Evolutionary conservation across 345 rosid genomes (phyloP), one percentile per base, ranked within the genome.

Genomic region (Euphorbia peplus): DNA sequence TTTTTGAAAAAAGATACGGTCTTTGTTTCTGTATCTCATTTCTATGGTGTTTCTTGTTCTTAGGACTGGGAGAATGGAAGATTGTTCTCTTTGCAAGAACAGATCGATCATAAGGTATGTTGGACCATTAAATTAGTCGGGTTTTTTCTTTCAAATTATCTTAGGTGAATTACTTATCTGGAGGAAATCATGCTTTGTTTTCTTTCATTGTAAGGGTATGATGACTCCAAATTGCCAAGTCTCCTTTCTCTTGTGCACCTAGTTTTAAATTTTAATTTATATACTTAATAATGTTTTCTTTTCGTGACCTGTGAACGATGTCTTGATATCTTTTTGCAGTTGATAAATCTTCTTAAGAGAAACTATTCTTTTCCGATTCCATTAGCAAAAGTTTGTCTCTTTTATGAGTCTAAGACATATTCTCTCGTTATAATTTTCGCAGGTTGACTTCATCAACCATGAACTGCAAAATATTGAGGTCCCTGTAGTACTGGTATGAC

Each of bases 1-100:
- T 21, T 10, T 14, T 4, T 15, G 8, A 21, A 8, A 5, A 39
- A 16, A 1, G n/a, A 4, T n/a, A 7, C n/a, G 16, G 39, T 16
- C 25, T 59, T 32, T 9, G 25, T 59, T 59, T 19, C 15, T 32
- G n/a, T 9, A 7, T n/a, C 25, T 32, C 41, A 32, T 59, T n/a
- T 13, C 42, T 29, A 22, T 37, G 39, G 21, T 13, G n/a, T 61
- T 35, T 61, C 4, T 67, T 65, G 2, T 30, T 65, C 59, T 51
- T 75, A 87, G 98, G 82, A 90, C 69, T 90, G 91, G 92, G 96
- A 83, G 70, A 60, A 68, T 8, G 91, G 93, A 56, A 86, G 77
- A 71, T 72, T 90, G 39, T 93, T 87, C 79, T 87, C 97, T 14
- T 75, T 93, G 59, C 93, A 86, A 71, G 90, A 88, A 59, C 98